Percentiles rank a stretch among this genome's conserved stretches.
Conservation (phyloP, 1,284 basidiomycete species). For the Neotropicomus parvogracilis region DNA sequence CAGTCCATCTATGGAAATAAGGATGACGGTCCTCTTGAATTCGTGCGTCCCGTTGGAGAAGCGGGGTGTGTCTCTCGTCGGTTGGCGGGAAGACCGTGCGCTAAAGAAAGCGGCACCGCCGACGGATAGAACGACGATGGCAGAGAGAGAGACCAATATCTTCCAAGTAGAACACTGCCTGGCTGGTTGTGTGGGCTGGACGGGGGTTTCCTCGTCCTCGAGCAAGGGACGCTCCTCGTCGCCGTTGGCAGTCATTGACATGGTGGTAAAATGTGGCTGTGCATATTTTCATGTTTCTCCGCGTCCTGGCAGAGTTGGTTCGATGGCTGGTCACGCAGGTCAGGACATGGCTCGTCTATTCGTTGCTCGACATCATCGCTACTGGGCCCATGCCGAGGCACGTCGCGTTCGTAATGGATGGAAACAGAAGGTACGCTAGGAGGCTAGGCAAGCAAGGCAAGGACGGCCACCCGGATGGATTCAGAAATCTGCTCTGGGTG, state of each 20-base stretch:
- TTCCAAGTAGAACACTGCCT: slow-evolving; percentile 8
- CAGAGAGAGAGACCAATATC: slow-evolving; percentile 12
- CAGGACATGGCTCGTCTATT: slow-evolving; percentile 22
- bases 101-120: slow-evolving; percentile 15
- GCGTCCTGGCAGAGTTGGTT: slow-evolving; percentile 5
- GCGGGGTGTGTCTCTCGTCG: slow-evolving; percentile 1
- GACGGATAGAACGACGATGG: slow-evolving; percentile 18
- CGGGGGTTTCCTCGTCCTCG: slow-evolving; percentile 9
- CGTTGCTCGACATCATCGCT: slow-evolving; percentile 62
- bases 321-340: slow-evolving; percentile 14
- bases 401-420: slow-evolving; percentile 98
- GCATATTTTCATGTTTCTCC: slow-evolving; percentile 3
- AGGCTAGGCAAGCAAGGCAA: slow-evolving; percentile 58
- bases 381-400: slow-evolving; percentile 88
- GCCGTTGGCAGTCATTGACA: slow-evolving; percentile 11
- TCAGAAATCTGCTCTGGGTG: slow-evolving; percentile 77
- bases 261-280: slow-evolving; percentile 6
- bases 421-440: slow-evolving; percentile 92
- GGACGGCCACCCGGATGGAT: slow-evolving; percentile 86
- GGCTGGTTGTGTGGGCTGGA: neutral
- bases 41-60: slow-evolving; percentile 72
- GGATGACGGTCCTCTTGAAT: slow-evolving; percentile 75
- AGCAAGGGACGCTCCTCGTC: slow-evolving; percentile 26
- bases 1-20: slow-evolving; percentile 85
- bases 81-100: neutral